Conservation (phyloP, 129 eudicot genomes). For the Saposhnikovia divaricata region DNA sequence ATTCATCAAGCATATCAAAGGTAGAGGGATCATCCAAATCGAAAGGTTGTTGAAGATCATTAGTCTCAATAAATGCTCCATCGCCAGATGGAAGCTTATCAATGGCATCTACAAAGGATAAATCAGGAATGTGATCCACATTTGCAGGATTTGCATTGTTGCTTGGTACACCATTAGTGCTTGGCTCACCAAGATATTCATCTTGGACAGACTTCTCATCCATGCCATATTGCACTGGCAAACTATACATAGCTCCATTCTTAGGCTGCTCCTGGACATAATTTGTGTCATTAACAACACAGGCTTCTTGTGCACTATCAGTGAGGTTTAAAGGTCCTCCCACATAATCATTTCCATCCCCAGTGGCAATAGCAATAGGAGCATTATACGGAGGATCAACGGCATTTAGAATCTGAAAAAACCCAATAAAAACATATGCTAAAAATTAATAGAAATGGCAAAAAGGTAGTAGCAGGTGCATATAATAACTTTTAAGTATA, state of each 20-base stretch:
- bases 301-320: slow-evolving; percentile 22
- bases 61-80: slow-evolving; percentile 55
- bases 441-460: not conserved
- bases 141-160: slow-evolving; percentile 24
- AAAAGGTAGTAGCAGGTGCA: not conserved
- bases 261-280: slow-evolving; percentile 26
- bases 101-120: slow-evolving; percentile 44
- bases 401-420: slow-evolving; percentile 52
- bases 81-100: slow-evolving; percentile 36
- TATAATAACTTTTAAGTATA: not conserved
- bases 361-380: slow-evolving; percentile 33
- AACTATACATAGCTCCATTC: slow-evolving; percentile 32
- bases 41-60: slow-evolving; percentile 43
- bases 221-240: slow-evolving; percentile 32
- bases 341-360: slow-evolving; percentile 25
- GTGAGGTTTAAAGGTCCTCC: slow-evolving; percentile 24
- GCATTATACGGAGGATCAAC: slow-evolving; percentile 27
- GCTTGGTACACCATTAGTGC: slow-evolving; percentile 35
- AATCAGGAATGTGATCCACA: slow-evolving; percentile 50
- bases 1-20: slow-evolving; percentile 52
- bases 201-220: slow-evolving; percentile 39
- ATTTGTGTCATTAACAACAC: slow-evolving; percentile 23
- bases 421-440: not conserved
- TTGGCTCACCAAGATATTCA: slow-evolving; percentile 50
- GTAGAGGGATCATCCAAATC: slow-evolving; percentile 35